Base-by-base conservation (phyloP, 441 rosid species). In the Euphorbia corollata region DNA sequence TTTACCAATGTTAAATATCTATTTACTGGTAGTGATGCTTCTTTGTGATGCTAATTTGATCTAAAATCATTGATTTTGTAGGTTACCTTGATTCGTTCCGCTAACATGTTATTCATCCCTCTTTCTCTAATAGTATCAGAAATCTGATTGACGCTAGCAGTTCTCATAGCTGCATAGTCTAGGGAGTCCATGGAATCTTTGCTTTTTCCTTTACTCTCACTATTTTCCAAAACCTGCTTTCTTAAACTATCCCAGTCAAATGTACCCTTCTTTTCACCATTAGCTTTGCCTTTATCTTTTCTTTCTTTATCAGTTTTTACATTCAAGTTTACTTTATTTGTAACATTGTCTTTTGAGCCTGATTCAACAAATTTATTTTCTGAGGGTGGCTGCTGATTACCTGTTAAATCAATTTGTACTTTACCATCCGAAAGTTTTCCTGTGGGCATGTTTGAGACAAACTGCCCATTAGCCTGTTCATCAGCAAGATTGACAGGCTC, bases 61-160 rank as follows among this genome's bases (percentile, higher is more conserved):
- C 71, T 61, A 45, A 67, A 69, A 32, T 65, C 67, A 48, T 64
- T 67, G 34, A 67, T 68, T 65, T 57, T 36, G 30, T 59, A 64
- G 30, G 68, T 56, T 83, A 86, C 99, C 96, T 95, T 78, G 43
- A 92, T 95, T 65, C 99, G 78, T 71, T 78, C 91, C n/a, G 98
- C 98, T 71, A 95, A 79, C 93, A 92, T 80, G 75, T 90, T 83
- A 80, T 92, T 92, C 96, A 92, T 92, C 43, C 99, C 99, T 70
- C 99, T 80, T 70, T 82, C 97, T 80, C 81, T 90, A 53, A 95
- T 95, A 39, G 89, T 64, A 0, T 82, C 75, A 43, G 98, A 73
- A 64, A 95, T 85, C 74, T 82, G 85, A 13, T 63, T 50, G 53
- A 85, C 77, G 45, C 63, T 63, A 54, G 90, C 90, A 48, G 74